Base-by-base conservation (phyloP, 148 eudicot genomes). In the Tetragonia tetragonoides region DNA sequence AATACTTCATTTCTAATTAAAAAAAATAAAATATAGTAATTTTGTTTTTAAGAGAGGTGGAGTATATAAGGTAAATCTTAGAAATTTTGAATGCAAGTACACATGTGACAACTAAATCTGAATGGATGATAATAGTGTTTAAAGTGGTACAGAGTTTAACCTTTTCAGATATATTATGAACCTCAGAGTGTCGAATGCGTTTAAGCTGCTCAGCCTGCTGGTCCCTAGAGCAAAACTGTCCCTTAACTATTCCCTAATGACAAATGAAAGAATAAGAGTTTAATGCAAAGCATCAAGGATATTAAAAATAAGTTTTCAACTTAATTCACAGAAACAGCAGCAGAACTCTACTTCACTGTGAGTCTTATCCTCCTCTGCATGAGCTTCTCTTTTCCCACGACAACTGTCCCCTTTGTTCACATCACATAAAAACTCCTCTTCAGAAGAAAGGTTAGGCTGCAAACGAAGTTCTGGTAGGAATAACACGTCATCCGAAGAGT, bases 391-490 rank as follows among this genome's bases (percentile, higher is more conserved):
- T 72, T 34, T 37, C n/a, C 41, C 44, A 72, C 5, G 64, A 56
- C 9, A 37, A n/a, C 6, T 44, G 17, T 56, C 41, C 37, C 28
- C 63, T 39, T 53, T 72, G 4, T 47, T 28, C 75, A 14, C 23
- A 72, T 72, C 64, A 56, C 64, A 24, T 34, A 72, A 17, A 46
- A 56, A 34, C 12, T 34, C 44, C 10, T 20, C 14, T 17, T 72
- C 75, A 54, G 62, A 7, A 21, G 75, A 72, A 72, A 72, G 34
- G 75, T 42, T 42, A 72, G 75, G 66, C 75, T 73, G 65, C 66
- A 73, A 56, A 7, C 37, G 46, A 1, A 57, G 10, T 39, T 73
- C 65, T 56, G 65, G 75, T 57, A 57, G 44, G 20, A 18, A 18
- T 20, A 73, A 18, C 18, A 73, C 7, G 20, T 39, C 24, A 57